Conservation (phyloP, 805 yeast species). For the Peterozyma toletana region DNA sequence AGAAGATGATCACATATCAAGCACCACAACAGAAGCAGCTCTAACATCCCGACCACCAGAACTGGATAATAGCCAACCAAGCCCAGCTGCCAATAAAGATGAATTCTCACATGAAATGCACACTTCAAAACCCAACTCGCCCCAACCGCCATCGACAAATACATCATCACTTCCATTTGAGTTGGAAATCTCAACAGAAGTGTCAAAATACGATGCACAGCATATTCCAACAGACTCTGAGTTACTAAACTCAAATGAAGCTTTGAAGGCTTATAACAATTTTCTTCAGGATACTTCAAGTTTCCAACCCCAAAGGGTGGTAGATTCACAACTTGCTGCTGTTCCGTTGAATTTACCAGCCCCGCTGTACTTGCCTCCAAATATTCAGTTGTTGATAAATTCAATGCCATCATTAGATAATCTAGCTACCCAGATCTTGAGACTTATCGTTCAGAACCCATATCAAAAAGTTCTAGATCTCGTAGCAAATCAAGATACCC, state of each 20-base stretch:
- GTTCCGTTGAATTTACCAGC: slow-evolving; percentile 53
- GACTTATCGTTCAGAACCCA: slow-evolving; percentile 66
- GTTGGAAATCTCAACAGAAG: too few relatives aligned
- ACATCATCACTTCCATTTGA: too few relatives aligned
- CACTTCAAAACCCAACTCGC: too few relatives aligned
- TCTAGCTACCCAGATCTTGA: slow-evolving; percentile 70
- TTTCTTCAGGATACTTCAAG: slow-evolving; percentile 5
- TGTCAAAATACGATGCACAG: too few relatives aligned
- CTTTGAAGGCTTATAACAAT: slow-evolving; percentile 9
- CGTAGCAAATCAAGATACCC: slow-evolving; percentile 59
- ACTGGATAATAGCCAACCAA: too few relatives aligned
- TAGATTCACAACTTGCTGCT: slow-evolving; percentile 49
- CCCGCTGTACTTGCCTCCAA: slow-evolving; percentile 47
- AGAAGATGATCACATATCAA: neutral
- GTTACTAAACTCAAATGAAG: slow-evolving; percentile 16
- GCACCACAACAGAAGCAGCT: neutral
- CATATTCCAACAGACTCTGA: slow-evolving; percentile 26
- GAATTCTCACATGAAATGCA: neutral
- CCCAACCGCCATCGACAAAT: too few relatives aligned
- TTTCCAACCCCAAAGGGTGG: slow-evolving; percentile 14
- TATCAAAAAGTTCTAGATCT: slow-evolving; percentile 68
- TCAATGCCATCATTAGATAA: slow-evolving; percentile 76
- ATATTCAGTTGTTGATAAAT: slow-evolving; percentile 58
- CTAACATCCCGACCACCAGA: too few relatives aligned
- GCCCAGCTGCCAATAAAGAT: neutral